Base-by-base conservation (phyloP, 2,329 filamentous ascomycete species). In the Colletotrichum navitas region DNA sequence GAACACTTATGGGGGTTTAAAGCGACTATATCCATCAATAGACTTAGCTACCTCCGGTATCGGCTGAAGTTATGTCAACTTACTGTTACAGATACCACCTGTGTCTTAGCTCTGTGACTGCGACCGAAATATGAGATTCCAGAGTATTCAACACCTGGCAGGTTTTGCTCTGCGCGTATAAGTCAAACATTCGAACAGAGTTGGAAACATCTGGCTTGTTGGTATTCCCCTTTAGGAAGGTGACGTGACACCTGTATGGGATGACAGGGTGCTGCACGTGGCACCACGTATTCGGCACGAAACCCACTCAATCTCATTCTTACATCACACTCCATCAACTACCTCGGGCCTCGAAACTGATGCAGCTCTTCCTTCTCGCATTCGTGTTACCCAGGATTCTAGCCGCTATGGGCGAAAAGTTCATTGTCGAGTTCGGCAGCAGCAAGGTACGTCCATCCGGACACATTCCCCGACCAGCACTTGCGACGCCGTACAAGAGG, bases 361-460 rank as follows among this genome's bases (percentile, higher is more conserved):
- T 68, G 60, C 69, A 36, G 0, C 5, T n/a, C 1, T 16, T 3
- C 3, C 4, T 36, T 24, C 11, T 59, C 16, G 14, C 1, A 5
- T 8, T 52, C 14, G 1, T 47, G 6, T 2, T 43, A 5, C 4
- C 5, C 10, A 36, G 14, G 21, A 21, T 49, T 1, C 11, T 43
- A n/a, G 32, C 24, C 54, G 26, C 39, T 32, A 72, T 72, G 69
- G 69, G 69, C 16, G 69, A 64, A 32, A 72, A 72, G 39, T 72
- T 72, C 66, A 72, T 72, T 5, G 60, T 72, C 29, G 69, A 72
- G 54, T 72, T 69, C n/a, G 66, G 69, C 32, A 72, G 65, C 39
- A 56, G 24, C 54, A 72, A 72, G 47, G 69, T 69, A 4, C 6
- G 32, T 41, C 11, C n/a, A 4, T 6, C 55, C 14, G 16, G 14